A percentile compares a stretch with the other conserved stretches of the same genome.
Evolutionary conservation across 2,329 filamentous ascomycete genomes (phyloP).

Genomic region (Sphaerostilbella broomeana): DNA sequence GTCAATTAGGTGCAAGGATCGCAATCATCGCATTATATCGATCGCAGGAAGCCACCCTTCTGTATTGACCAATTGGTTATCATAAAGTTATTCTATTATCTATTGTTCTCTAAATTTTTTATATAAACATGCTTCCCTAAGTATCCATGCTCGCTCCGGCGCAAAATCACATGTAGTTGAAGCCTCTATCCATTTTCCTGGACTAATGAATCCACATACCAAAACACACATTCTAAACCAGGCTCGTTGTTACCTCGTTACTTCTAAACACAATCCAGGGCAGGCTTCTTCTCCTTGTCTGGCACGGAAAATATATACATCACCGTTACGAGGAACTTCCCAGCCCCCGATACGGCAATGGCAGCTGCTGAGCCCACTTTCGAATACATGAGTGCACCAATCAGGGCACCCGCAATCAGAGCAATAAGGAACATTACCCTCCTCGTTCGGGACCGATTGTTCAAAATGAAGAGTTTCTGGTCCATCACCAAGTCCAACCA

Average conservation of each 20-base stretch:
- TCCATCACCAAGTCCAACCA: conserved; percentile 56
- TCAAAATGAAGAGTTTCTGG: conserved; percentile 36
- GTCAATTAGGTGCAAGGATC: too few species aligned
- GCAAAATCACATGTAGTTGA: not conserved
- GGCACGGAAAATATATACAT: conserved; percentile 18
- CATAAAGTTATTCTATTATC: too few species aligned
- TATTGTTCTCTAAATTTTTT: too few species aligned
- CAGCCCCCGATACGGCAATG: conserved; percentile 20
- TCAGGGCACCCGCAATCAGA: conserved; percentile 42
- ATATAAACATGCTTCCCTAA: too few species aligned
- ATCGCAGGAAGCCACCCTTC: too few species aligned
- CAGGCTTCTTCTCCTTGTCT: conserved; percentile 9
- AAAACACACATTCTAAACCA: not conserved
- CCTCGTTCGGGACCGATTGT: conserved; percentile 45
- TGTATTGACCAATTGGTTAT: too few species aligned
- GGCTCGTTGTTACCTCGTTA: too few species aligned
- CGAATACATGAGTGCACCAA: conserved; percentile 42
- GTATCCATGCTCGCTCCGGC: not conserved
- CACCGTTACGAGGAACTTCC: conserved; percentile 20
- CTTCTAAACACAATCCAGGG: not conserved
- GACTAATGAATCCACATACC: not conserved
- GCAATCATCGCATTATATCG: too few species aligned
- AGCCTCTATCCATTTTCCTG: not conserved
- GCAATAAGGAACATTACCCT: conserved; percentile 42
- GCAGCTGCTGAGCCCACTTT: conserved; percentile 19